Percentiles rank a stretch among this genome's conserved stretches.
Conservation (phyloP, 2,329 filamentous ascomycete species). For the Trichoderma sp. region DNA sequence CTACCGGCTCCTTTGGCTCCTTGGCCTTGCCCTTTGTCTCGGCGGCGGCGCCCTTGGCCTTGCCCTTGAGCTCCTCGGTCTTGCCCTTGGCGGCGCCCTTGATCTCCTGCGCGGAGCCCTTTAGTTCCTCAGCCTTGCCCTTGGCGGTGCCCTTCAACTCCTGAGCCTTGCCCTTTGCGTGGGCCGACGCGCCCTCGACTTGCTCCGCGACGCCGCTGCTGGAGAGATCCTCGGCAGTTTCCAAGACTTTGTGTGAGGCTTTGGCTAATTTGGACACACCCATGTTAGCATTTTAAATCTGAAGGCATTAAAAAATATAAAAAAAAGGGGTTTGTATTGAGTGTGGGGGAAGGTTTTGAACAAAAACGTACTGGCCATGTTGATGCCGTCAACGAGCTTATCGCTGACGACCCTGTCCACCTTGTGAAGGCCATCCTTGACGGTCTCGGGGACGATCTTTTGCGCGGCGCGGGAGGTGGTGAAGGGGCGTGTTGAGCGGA, state of each 20-base stretch:
- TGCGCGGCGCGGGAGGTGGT: constrained; percentile 49
- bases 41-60: constrained; percentile 45
- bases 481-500: constrained; percentile 53
- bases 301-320: no score
- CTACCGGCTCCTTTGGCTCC: constrained; percentile 49
- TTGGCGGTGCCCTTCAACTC: constrained; percentile 39
- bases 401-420: constrained; percentile 63
- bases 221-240: constrained; percentile 43
- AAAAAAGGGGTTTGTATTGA: background rate
- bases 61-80: constrained; percentile 44
- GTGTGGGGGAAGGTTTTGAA: no score
- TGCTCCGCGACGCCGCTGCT: constrained; percentile 43
- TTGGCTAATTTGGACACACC: no score
- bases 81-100: constrained; percentile 45
- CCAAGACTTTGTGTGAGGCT: constrained; percentile 54
- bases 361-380: constrained; percentile 58
- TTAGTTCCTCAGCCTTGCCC: constrained; percentile 43
- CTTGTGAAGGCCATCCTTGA: constrained; percentile 62
- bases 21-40: constrained; percentile 51
- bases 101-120: constrained; percentile 43
- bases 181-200: constrained; percentile 38
- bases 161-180: constrained; percentile 43
- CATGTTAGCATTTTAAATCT: no score
- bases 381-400: constrained; percentile 64
- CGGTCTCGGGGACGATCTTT: constrained; percentile 56